Evolutionary conservation across 2,329 filamentous ascomycete genomes (phyloP), one percentile per base, ranked within the genome.

Genomic region (Fusarium buxicola): DNA sequence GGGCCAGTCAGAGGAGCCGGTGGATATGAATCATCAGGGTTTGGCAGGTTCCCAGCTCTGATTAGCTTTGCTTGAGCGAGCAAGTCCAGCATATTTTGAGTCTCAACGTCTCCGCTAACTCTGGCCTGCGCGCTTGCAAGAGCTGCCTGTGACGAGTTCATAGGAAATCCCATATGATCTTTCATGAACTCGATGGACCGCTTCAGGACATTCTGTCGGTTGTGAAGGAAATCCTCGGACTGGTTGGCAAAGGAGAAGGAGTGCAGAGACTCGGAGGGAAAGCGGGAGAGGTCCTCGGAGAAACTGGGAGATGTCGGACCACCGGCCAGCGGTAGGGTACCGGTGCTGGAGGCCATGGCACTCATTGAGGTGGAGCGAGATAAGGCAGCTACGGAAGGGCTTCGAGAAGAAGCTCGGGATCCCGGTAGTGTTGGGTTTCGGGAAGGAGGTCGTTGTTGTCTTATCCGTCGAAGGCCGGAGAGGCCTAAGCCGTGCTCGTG

Each of bases 201-300:
- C 78, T 96, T 97, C 71, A 99, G 76, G 30, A 97, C 90, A 81
- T 92, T 96, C 75, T 98, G 94, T 51, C 95, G 90, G 75, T 87
- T 97, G 74, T 97, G 92, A 53, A 98, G 84, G 62, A 92, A 88
- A 62, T 98, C 94, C 72, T 97, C 94, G 4, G 94, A 94, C 77
- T 97, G 94, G 69, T 96, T 92, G 35, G 95, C 92, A 76, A 99
- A 99, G 11, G 94, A 98, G 79, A 99, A 99, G 2, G 95, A 99
- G 77, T 99, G 95, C 41, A 99, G 81, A 7, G 95, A 99, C 75
- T 99, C 95, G 69, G 92, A 92, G 2, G 95, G 94, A 74, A 99
- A 99, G 46, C 94, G 89, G 40, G 89, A 89, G 40, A 99, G 85
- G 73, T 99, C 95, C 80, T 98, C 95, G 71, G 88, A 86, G 73